A percentile compares a stretch with the other conserved stretches of the same genome.
Evolutionary conservation across 768 basidiomycete species (phyloP).

Genomic region (Mycena sanguinolenta): DNA sequence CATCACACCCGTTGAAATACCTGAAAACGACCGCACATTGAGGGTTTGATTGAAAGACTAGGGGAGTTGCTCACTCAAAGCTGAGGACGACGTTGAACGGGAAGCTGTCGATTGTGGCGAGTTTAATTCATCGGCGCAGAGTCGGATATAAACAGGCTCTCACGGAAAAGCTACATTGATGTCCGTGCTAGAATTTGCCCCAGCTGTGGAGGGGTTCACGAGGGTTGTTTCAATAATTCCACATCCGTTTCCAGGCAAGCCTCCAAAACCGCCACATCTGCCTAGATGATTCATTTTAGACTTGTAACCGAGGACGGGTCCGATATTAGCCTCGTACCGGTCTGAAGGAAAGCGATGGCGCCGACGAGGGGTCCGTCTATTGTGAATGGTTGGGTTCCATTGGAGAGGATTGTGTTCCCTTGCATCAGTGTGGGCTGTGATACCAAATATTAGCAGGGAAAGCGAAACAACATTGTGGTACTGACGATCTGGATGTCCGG

Average conservation of each 20-base stretch:
- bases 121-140: not conserved
- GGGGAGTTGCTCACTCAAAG: conserved; percentile 4
- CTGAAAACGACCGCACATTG: not conserved
- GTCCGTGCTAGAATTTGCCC: not conserved
- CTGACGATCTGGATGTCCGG: too few species aligned
- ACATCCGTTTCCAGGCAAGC: not conserved
- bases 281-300: not conserved
- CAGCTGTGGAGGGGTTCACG: conserved; percentile 3
- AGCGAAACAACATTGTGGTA: too few species aligned
- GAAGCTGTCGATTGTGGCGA: not conserved
- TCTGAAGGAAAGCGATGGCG: too few species aligned
- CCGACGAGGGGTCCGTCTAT: too few species aligned
- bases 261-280: not conserved
- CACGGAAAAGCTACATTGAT: not conserved
- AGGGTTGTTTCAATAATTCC: not conserved
- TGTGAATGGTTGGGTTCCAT: too few species aligned
- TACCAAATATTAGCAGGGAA: too few species aligned
- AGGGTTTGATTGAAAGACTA: not conserved
- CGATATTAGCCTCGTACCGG: too few species aligned
- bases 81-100: not conserved
- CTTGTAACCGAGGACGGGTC: too few species aligned
- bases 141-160: too few species aligned
- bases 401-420: too few species aligned
- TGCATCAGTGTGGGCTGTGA: too few species aligned
- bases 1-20: conserved; percentile 15